Conservation (phyloP, 176 grass and related monocot genomes). For the Eragrostis curvula region DNA sequence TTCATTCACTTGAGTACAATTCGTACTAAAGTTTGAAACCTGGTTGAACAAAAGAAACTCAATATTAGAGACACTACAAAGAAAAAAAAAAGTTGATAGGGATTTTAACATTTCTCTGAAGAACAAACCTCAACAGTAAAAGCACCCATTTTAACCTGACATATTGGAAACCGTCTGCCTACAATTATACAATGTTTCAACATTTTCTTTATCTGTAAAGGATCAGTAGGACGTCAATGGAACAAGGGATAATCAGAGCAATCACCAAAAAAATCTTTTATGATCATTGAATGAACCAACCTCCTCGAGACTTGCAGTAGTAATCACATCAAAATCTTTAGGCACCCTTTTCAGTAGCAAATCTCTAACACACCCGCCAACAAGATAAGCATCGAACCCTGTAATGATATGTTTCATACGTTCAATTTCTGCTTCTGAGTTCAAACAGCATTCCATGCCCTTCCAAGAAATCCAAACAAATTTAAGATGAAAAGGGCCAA, state of each 20-base stretch:
- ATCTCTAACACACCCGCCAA: conserved; percentile 83
- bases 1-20: conserved; percentile 21
- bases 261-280: conserved; percentile 1
- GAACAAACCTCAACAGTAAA: conserved; percentile 63
- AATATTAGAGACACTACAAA: conserved; percentile 11
- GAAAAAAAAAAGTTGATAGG: conserved; percentile 28
- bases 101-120: conserved; percentile 25
- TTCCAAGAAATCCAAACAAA: background rate
- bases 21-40: conserved; percentile 81
- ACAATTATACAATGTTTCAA: conserved; percentile 52
- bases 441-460: background rate
- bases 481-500: background rate
- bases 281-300: conserved; percentile 38
- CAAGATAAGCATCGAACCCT: conserved; percentile 84
- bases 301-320: conserved; percentile 68
- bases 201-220: conserved; percentile 55
- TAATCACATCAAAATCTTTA: conserved; percentile 88
- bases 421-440: background rate
- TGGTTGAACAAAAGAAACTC: conserved; percentile 37
- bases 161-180: conserved; percentile 69
- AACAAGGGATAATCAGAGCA: conserved; percentile 3
- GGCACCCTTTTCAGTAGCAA: conserved; percentile 67
- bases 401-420: background rate
- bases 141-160: conserved; percentile 48
- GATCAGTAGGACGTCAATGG: conserved; percentile 28